Evolutionary conservation across 805 yeast species (phyloP).

Genomic region (Tetrapisispora nanseiensis): DNA sequence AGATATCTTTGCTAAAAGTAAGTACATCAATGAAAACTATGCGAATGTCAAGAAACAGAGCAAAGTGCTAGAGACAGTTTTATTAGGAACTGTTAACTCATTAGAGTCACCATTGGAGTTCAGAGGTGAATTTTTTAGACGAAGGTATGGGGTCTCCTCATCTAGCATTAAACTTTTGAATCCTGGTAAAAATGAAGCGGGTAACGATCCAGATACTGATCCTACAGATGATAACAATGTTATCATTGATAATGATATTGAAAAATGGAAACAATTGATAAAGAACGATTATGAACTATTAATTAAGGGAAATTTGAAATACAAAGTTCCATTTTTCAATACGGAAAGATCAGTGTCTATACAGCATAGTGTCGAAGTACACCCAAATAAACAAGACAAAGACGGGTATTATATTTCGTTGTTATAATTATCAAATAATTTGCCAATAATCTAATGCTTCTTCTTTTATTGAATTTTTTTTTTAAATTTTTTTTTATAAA

Average conservation of each 20-base stretch:
- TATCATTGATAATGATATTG: constrained; percentile 26
- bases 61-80: constrained; percentile 47
- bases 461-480: no score
- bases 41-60: constrained; percentile 9
- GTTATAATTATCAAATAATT: not conserved
- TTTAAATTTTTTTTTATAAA: no score
- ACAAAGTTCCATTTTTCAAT: constrained; percentile 56
- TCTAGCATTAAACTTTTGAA: constrained; percentile 62
- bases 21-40: constrained; percentile 29
- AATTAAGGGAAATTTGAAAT: constrained; percentile 71
- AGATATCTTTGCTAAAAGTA: constrained; percentile 76
- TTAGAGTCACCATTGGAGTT: constrained; percentile 69
- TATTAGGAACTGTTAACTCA: constrained; percentile 57
- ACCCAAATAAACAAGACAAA: constrained; percentile 31
- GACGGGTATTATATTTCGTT: not conserved
- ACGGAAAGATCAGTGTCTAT: constrained; percentile 50
- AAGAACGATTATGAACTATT: constrained; percentile 79
- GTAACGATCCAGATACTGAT: constrained; percentile 1
- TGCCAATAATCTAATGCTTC: no score
- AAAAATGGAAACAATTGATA: constrained; percentile 66
- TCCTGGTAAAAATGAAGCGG: constrained; percentile 46
- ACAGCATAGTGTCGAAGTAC: constrained; percentile 46
- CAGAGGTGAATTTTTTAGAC: constrained; percentile 65
- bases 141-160: constrained; percentile 46
- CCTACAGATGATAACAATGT: constrained; percentile 14